phyloP scores from a whole-genome alignment of 495 filamentous ascomycete species.

The Penicillium cinerascens region DNA sequence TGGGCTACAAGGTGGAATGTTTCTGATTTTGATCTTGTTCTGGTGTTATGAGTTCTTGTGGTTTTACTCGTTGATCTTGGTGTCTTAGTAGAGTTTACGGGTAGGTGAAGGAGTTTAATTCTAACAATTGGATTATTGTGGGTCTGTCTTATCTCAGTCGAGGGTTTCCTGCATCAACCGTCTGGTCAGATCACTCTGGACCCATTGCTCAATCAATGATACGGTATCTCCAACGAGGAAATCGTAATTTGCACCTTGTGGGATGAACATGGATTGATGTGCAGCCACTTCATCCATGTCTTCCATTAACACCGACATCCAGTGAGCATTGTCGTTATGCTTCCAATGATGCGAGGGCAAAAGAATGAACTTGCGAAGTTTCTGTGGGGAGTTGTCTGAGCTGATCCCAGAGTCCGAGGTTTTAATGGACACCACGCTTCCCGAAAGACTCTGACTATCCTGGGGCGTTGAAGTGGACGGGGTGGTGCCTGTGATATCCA shows the following conservation, averaged over 20 bases:
- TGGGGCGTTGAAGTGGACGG: constrained; percentile 8
- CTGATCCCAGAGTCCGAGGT: constrained; percentile 4
- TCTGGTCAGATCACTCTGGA: constrained; percentile 47
- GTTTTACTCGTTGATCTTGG: background rate
- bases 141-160: constrained; percentile 5
- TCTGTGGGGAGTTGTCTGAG: constrained; percentile 27
- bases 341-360: constrained; percentile 54
- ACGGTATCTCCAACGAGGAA: constrained; percentile 71
- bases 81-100: background rate
- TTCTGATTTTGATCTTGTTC: background rate
- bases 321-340: constrained; percentile 55
- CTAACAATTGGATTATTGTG: background rate
- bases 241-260: constrained; percentile 63
- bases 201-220: constrained; percentile 66
- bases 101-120: background rate
- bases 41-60: too few relatives aligned
- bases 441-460: constrained; percentile 5
- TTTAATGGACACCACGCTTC: constrained; percentile 8
- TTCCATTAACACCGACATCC: constrained; percentile 75
- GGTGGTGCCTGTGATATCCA: background rate
- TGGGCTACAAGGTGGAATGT: constrained; percentile 15
- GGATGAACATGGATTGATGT: constrained; percentile 79
- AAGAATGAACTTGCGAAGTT: constrained; percentile 74
- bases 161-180: constrained; percentile 18
- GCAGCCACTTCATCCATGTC: constrained; percentile 81